A percentile compares a stretch with the other conserved stretches of the same genome.
These are phyloP conservation scores for Biscogniauxia marginata DNA, from an alignment of 2,329 filamentous ascomycete species.

Conservation along the genomic window DNA sequence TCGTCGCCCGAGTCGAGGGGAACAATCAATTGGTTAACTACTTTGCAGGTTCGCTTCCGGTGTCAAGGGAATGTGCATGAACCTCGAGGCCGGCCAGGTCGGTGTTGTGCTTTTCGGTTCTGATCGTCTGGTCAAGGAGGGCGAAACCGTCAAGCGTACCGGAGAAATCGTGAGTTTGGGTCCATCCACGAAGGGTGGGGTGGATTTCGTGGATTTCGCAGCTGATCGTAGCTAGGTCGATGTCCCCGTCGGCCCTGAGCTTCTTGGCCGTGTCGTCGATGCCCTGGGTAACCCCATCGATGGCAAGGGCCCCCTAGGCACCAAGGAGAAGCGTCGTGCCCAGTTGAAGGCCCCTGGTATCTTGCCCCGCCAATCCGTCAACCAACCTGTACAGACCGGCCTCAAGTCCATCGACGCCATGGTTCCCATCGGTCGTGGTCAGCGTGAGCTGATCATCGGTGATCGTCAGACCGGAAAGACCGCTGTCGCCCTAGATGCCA, in stretches of 20 bases:
- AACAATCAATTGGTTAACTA: conserved; percentile 21
- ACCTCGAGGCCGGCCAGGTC: conserved; percentile 99
- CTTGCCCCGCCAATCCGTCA: conserved; percentile 94
- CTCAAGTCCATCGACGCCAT: conserved; percentile 99
- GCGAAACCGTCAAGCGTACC: conserved; percentile 99
- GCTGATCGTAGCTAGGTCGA: conserved; percentile 67
- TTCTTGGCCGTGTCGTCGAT: conserved; percentile 98
- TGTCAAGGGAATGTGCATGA: conserved; percentile 99
- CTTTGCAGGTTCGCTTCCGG: conserved; percentile 86
- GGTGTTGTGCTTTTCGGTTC: conserved; percentile 99
- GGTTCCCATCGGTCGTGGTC: conserved; percentile 99
- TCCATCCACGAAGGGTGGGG: not conserved
- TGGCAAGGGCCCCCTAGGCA: conserved; percentile 95
- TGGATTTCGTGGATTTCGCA: not conserved
- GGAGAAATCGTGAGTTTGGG: conserved; percentile 84
- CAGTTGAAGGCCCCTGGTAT: conserved; percentile 99
- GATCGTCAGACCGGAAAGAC: conserved; percentile 99
- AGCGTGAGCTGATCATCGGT: conserved; percentile 99
- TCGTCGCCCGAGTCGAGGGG: conserved; percentile 7
- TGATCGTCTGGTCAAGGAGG: conserved; percentile 99
- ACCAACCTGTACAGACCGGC: conserved; percentile 98
- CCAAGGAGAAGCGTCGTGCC: conserved; percentile 88
- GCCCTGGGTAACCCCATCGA: conserved; percentile 99
- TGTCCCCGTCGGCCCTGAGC: conserved; percentile 86
- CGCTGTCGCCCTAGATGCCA: conserved; percentile 94